These are phyloP conservation scores for Melaleuca alternifolia DNA, from an alignment of 345 rosid species.

Conservation along the genomic window DNA sequence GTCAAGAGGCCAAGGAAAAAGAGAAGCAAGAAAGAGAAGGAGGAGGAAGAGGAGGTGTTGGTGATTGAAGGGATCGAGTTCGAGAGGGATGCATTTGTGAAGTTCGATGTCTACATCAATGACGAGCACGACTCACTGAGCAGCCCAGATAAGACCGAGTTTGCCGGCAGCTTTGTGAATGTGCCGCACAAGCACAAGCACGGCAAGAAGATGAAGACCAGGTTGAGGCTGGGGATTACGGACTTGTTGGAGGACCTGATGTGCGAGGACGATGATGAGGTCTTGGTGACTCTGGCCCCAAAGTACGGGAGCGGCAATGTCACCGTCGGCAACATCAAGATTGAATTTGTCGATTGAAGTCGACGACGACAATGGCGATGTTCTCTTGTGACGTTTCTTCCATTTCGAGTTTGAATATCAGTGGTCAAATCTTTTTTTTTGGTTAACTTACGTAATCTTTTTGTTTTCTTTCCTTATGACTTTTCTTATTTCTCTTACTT, in stretches of 20 bases:
- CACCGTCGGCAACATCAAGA: slow-evolving; percentile 25
- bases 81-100: slow-evolving; percentile 21
- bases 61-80: slow-evolving; percentile 31
- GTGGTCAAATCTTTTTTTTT: background rate
- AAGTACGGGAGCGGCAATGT: slow-evolving; percentile 13
- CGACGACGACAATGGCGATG: too few relatives aligned
- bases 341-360: slow-evolving; percentile 15
- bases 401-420: background rate
- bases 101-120: slow-evolving; percentile 46
- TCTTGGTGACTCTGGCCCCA: slow-evolving; percentile 43
- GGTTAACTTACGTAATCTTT: background rate
- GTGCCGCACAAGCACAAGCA: slow-evolving; percentile 39
- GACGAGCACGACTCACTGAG: slow-evolving; percentile 20
- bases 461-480: background rate
- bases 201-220: slow-evolving; percentile 25
- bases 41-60: slow-evolving; percentile 44
- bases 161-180: slow-evolving; percentile 49
- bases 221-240: slow-evolving; percentile 27
- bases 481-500: background rate
- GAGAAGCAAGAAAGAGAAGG: slow-evolving; percentile 39
- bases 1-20: slow-evolving; percentile 41
- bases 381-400: background rate
- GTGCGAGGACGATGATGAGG: slow-evolving; percentile 37
- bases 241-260: slow-evolving; percentile 44
- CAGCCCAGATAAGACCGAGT: slow-evolving; percentile 32